Percentiles rank a stretch among this genome's conserved stretches.
phyloP scores from a whole-genome alignment of 2,329 filamentous ascomycete genomes.

The Biscogniauxia sp. region DNA sequence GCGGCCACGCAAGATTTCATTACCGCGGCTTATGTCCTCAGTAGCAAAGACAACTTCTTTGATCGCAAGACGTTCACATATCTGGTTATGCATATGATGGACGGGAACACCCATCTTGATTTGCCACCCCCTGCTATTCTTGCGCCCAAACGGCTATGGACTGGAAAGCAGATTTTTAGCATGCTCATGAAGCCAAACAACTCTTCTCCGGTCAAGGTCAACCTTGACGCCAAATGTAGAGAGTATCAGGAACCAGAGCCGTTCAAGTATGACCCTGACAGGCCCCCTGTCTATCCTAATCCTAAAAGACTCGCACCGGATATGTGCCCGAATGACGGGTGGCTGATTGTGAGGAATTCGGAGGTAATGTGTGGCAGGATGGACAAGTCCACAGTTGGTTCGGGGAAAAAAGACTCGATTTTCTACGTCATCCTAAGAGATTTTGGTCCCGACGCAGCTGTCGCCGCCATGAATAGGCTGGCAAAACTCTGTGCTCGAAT shows the following conservation, averaged over 20 bases:
- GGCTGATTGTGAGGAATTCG: slow-evolving; percentile 91
- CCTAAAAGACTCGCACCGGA: slow-evolving; percentile 52
- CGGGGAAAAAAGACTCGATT: slow-evolving; percentile 95
- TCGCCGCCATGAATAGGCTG: slow-evolving; percentile 88
- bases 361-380: slow-evolving; percentile 97
- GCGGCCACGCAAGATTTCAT: slow-evolving; percentile 99
- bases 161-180: slow-evolving; percentile 94
- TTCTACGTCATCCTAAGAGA: slow-evolving; percentile 97
- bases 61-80: slow-evolving; percentile 86
- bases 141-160: slow-evolving; percentile 87
- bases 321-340: slow-evolving; percentile 84
- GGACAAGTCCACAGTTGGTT: slow-evolving; percentile 97
- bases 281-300: slow-evolving; percentile 52
- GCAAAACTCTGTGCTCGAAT: slow-evolving; percentile 87
- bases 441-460: slow-evolving; percentile 85
- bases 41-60: slow-evolving; percentile 89
- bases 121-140: slow-evolving; percentile 83
- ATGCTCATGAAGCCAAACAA: slow-evolving; percentile 87
- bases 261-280: slow-evolving; percentile 29
- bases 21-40: slow-evolving; percentile 87
- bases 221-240: slow-evolving; percentile 89
- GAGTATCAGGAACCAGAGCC: slow-evolving; percentile 50
- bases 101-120: slow-evolving; percentile 73
- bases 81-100: slow-evolving; percentile 91
- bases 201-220: slow-evolving; percentile 77